Conservation (phyloP, 805 yeast species). For the Nakazawaea holstii region DNA sequence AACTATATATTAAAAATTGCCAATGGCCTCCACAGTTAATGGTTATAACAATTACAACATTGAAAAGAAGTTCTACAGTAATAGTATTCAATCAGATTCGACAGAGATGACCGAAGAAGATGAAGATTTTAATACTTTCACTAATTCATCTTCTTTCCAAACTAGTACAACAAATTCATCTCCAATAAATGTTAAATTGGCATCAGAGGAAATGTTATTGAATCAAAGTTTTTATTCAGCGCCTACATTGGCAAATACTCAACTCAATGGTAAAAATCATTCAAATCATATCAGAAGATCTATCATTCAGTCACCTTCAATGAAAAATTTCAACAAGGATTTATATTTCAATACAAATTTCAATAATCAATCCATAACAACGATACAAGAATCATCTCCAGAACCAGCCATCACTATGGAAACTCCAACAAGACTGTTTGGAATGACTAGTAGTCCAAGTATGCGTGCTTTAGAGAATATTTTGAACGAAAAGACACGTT, state of each 20-base stretch:
- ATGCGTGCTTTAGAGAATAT: constrained; percentile 28
- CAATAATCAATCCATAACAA: background rate
- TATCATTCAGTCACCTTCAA: constrained; percentile 26
- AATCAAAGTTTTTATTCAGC: constrained; percentile 8
- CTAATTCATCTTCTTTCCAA: constrained; percentile 31
- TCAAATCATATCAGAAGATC: constrained; percentile 26
- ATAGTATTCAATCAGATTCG: constrained; percentile 9
- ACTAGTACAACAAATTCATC: constrained; percentile 28
- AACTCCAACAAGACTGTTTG: constrained; percentile 24
- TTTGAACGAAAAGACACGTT: constrained; percentile 21
- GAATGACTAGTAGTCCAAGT: constrained; percentile 30
- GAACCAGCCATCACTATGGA: constrained; percentile 13
- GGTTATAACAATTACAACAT: background rate
- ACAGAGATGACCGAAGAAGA: constrained; percentile 29
- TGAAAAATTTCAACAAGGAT: constrained; percentile 18
- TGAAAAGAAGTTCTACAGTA: constrained; percentile 3
- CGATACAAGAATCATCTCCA: constrained; percentile 1
- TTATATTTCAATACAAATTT: background rate
- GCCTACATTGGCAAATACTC: background rate
- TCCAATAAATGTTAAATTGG: constrained; percentile 4
- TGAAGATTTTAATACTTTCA: constrained; percentile 24
- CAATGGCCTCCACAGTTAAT: constrained; percentile 5
- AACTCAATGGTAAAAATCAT: constrained; percentile 16
- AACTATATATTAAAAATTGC: background rate
- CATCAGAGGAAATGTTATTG: constrained; percentile 13